Evolutionary conservation across 129 eudicot species (phyloP).

Genomic region (Pulicaria dysenterica): DNA sequence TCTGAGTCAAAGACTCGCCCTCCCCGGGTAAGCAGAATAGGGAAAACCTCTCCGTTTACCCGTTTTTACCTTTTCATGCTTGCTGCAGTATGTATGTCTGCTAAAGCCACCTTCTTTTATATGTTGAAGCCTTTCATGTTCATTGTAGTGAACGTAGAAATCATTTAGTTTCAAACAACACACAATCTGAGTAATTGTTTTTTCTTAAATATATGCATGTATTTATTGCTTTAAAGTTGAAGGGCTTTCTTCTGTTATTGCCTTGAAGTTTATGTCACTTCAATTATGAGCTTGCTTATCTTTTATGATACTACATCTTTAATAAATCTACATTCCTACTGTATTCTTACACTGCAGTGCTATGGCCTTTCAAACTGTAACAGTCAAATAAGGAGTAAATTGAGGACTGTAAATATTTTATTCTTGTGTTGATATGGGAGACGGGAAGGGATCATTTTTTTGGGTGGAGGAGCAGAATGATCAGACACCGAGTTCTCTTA

Average conservation of each 20-base stretch:
- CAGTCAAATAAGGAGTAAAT: slow-evolving; percentile 15
- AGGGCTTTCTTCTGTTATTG: neutral
- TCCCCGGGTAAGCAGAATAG: too few relatives aligned
- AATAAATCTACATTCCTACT: slow-evolving; percentile 6
- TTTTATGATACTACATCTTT: neutral
- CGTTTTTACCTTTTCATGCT: too few relatives aligned
- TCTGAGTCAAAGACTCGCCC: too few relatives aligned
- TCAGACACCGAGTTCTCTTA: slow-evolving; percentile 21
- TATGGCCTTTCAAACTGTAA: slow-evolving; percentile 3
- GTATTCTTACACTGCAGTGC: neutral
- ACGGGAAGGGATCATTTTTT: slow-evolving; percentile 33
- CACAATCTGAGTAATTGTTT: neutral
- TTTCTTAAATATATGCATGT: too few relatives aligned
- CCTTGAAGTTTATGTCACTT: neutral
- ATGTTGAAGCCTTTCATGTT: neutral
- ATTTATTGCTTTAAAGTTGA: neutral
- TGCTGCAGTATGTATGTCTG: neutral
- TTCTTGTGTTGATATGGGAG: slow-evolving; percentile 33
- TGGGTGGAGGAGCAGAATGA: slow-evolving; percentile 59
- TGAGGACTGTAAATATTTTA: neutral
- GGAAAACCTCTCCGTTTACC: too few relatives aligned
- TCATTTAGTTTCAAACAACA: neutral
- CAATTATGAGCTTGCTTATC: neutral
- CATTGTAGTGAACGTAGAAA: neutral
- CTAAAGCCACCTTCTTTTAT: neutral